Base-by-base conservation (phyloP, 179 eudicot genomes). In the Spinacia oleracea region DNA sequence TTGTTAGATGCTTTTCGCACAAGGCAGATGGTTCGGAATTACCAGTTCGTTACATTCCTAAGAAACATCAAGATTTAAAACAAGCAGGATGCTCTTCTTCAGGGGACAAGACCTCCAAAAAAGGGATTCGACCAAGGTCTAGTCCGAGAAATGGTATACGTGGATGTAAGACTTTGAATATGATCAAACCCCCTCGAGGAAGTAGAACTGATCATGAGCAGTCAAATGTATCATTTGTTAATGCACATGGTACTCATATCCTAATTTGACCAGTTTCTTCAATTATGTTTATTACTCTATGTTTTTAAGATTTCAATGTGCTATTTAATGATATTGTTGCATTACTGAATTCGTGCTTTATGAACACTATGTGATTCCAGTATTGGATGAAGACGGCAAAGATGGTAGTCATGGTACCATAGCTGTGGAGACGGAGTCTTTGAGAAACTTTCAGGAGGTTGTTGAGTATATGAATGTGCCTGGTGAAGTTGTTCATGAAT, bases 31-130 rank as follows among this genome's bases (percentile, higher is more conserved):
- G 82, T 46, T 60, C 79, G 1, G 78, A 84, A 58, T 68, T 82
- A 63, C 94, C 93, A 20, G 90, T 88, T 65, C 83, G 84, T 77
- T 89, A 89, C 83, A 77, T 87, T 74, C 91, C 94, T 21, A 90
- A 87, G 81, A 84, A 77, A 70, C 63, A 45, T 65, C 77, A 66
- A 59, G 78, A 77, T 73, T 65, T 75, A 38, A 73, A 79, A 71
- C 74, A 81, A 56, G 14, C 80, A 2, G 62, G 72, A 62, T 63
- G 8, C 45, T 46, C 77, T 77, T 64, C 81, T 64, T 73, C 64
- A 9, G 69, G 69, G 75, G 79, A 77, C 31, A 42, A 45, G 58
- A 9, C 76, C 6, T 29, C 29, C 59, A 48, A 69, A 68, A 31
- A 81, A 46, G 77, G 42, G 60, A 66, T 15, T 62, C 64, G 55